These are phyloP conservation scores for Priceomyces carsonii DNA, from an alignment of 805 yeast genomes.

Conservation along the genomic window DNA sequence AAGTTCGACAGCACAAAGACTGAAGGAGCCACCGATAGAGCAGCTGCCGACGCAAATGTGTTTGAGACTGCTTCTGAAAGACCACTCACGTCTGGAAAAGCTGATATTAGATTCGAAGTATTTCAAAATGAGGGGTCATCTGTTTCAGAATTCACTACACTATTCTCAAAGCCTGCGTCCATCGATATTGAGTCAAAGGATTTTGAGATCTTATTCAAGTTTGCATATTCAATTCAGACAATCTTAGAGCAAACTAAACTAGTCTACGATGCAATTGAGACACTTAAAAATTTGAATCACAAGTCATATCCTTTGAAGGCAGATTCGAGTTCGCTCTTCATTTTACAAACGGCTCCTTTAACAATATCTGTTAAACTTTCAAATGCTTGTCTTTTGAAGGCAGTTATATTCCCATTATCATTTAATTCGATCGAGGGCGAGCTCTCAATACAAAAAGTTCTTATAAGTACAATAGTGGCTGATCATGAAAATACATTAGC, in stretches of 20 bases:
- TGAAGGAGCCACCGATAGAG: slow-evolving; percentile 8
- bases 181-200: slow-evolving; percentile 19
- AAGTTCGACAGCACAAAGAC: slow-evolving; percentile 16
- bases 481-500: slow-evolving; percentile 14
- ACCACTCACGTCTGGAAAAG: slow-evolving; percentile 22
- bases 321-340: slow-evolving; percentile 20
- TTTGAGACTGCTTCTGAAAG: too few relatives aligned
- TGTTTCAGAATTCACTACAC: slow-evolving; percentile 34
- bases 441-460: slow-evolving; percentile 33
- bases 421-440: slow-evolving; percentile 35
- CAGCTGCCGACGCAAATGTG: too few relatives aligned
- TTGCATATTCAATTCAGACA: slow-evolving; percentile 23
- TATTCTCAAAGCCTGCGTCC: slow-evolving; percentile 45
- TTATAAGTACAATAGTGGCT: slow-evolving; percentile 15
- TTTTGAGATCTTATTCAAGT: slow-evolving; percentile 27
- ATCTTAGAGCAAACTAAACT: slow-evolving; percentile 11
- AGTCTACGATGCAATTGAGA: too few relatives aligned
- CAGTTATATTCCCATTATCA: slow-evolving; percentile 45
- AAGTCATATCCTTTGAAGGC: too few relatives aligned
- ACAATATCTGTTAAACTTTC: slow-evolving; percentile 22
- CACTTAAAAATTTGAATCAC: too few relatives aligned
- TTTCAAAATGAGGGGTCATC: slow-evolving; percentile 20
- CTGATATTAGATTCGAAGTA: slow-evolving; percentile 57
- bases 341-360: slow-evolving; percentile 43
- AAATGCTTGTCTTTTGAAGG: slow-evolving; percentile 16